These are phyloP conservation scores for Ascocoryne sarcoides DNA, from an alignment of 2,329 filamentous ascomycete species.

Conservation along the genomic window DNA sequence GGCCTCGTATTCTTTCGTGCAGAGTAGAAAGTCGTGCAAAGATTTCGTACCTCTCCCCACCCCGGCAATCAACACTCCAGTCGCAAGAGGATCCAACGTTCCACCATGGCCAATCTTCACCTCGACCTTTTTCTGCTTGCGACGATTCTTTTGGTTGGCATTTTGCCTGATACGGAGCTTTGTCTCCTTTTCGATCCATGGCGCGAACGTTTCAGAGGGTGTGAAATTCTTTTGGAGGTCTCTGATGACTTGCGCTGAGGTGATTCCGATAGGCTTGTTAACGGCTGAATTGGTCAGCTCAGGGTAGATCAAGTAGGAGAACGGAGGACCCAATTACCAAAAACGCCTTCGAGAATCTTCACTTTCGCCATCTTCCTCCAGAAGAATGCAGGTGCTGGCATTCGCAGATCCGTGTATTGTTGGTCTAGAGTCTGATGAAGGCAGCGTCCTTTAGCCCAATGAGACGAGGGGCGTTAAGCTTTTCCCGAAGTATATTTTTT, in stretches of 20 bases:
- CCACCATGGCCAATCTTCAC: constrained; percentile 96
- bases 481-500: too few relatives aligned
- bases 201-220: constrained; percentile 67
- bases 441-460: not conserved
- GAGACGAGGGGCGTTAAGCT: not conserved
- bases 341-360: constrained; percentile 53
- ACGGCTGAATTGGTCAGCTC: constrained; percentile 50
- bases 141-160: constrained; percentile 50
- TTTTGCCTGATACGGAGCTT: constrained; percentile 46
- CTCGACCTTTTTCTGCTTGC: constrained; percentile 50
- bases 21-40: constrained; percentile 68
- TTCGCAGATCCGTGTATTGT: too few relatives aligned
- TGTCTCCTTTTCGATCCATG: constrained; percentile 61
- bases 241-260: constrained; percentile 84
- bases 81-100: constrained; percentile 88
- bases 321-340: constrained; percentile 37
- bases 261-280: constrained; percentile 81
- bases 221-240: constrained; percentile 81
- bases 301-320: constrained; percentile 6
- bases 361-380: constrained; percentile 24
- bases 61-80: constrained; percentile 83
- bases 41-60: constrained; percentile 82
- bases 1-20: constrained; percentile 90
- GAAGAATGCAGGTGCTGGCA: too few relatives aligned
- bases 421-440: too few relatives aligned